Evolutionary conservation across 768 basidiomycete genomes (phyloP).

Genomic region (Royoungia palumana): DNA sequence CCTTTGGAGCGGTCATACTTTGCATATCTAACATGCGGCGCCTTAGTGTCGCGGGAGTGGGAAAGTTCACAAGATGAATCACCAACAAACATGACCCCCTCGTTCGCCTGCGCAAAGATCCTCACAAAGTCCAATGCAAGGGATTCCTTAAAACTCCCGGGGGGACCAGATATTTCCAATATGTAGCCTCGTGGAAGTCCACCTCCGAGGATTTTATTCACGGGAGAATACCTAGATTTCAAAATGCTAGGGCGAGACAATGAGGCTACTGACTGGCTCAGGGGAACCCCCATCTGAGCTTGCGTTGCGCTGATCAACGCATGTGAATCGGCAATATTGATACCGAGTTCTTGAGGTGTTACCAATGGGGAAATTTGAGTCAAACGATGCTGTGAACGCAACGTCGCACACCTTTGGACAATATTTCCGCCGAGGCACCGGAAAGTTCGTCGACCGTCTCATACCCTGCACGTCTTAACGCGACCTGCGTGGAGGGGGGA

Average conservation of each 20-base stretch:
- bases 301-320: constrained; percentile 44
- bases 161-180: constrained; percentile 74
- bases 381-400: background rate
- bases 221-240: constrained; percentile 37
- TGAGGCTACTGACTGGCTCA: constrained; percentile 59
- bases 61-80: constrained; percentile 11
- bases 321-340: constrained; percentile 45
- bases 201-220: constrained; percentile 60
- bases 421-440: constrained; percentile 39
- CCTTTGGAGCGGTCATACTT: constrained; percentile 41
- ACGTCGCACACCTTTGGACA: constrained; percentile 53
- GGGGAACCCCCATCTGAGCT: constrained; percentile 27
- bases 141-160: constrained; percentile 63
- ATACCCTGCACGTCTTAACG: constrained; percentile 53
- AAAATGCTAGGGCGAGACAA: constrained; percentile 23
- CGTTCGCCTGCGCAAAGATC: constrained; percentile 44
- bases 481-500: constrained; percentile 42
- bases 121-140: constrained; percentile 49
- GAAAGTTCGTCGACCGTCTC: constrained; percentile 53
- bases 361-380: background rate
- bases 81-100: constrained; percentile 68
- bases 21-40: constrained; percentile 41
- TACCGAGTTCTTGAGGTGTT: constrained; percentile 44
- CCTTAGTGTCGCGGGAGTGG: constrained; percentile 1
- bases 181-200: constrained; percentile 60